Evolutionary conservation across 768 basidiomycete genomes (phyloP), one percentile per base, ranked within the genome.

Genomic region (Lactarius sp.): DNA sequence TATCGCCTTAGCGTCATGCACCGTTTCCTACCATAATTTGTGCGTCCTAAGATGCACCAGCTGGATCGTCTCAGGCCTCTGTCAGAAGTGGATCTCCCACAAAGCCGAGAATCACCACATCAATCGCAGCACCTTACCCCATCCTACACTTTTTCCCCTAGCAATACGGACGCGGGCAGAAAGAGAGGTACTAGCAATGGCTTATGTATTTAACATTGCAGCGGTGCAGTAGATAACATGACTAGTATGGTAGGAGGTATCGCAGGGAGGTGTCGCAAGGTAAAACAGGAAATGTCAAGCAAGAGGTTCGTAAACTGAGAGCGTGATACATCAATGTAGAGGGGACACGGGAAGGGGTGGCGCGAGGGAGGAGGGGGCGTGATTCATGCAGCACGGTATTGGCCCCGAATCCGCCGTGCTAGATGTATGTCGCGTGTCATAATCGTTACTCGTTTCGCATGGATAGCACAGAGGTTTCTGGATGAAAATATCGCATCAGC

Each of bases 361-460:
- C 33, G 51, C 12, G 34, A 34, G 20, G 27, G 36, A 27, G 39
- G 47, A 12, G 44, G 22, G 39, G 27, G 6, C 16, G 16, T 33
- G 39, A 90, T 79, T 49, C 63, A 64, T 60, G 27, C 27, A 41
- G 87, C 87, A 55, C 86, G 86, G 88, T 90, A 94, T 52, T 88
- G 86, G 3, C 96, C 96, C 54, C 96, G 85, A 79, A 98, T 94
- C 66, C 97, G 84, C 59, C 97, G 82, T 27, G 97, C 97, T 57
- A 99, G 86, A 71, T 98, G 96, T 62, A 99, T 95, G 70, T 99
- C 97, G 56, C 89, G 83, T 60, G 94, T 93, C 95, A 98, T 98
- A 69, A 98, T 88, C 6, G 96, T 99, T 5, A 98, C 96, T 70
- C 96, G 88, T 75, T 96, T 98, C 16, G 96, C 96, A 71, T 98